Percentiles rank a stretch among this genome's conserved stretches.
Conservation (phyloP, 2,329 filamentous ascomycete genomes). For the Aspergillus cejpii region DNA sequence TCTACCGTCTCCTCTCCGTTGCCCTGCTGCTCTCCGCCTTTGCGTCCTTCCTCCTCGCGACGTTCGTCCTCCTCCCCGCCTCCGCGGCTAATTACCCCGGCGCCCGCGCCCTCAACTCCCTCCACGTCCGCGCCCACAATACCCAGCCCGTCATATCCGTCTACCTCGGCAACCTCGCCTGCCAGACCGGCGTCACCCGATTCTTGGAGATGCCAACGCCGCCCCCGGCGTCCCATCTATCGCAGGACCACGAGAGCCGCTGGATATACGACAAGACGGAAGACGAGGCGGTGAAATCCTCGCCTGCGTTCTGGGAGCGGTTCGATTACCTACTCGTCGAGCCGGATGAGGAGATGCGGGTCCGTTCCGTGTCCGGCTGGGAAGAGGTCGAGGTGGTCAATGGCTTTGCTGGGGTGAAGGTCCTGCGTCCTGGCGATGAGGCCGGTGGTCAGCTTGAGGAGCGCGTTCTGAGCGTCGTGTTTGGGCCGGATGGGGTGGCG, state of each 20-base stretch:
- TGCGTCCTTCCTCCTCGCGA: conserved; percentile 54
- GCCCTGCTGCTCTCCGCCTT: conserved; percentile 55
- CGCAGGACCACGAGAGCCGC: conserved; percentile 9
- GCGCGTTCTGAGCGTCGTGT: conserved; percentile 27
- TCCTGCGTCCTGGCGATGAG: conserved; percentile 42
- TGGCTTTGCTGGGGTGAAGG: conserved; percentile 46
- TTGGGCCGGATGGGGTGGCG: conserved; percentile 29
- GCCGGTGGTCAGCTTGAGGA: conserved; percentile 27
- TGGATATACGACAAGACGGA: conserved; percentile 55
- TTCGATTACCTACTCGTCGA: conserved; percentile 57
- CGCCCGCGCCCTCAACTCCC: conserved; percentile 61
- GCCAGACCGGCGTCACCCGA: conserved; percentile 57
- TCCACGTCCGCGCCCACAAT: conserved; percentile 31
- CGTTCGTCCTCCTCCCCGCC: conserved; percentile 65
- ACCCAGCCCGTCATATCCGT: conserved; percentile 35
- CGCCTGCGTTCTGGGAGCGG: conserved; percentile 50
- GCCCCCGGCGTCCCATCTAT: conserved; percentile 8
- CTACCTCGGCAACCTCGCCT: conserved; percentile 56
- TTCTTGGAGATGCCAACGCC: conserved; percentile 47
- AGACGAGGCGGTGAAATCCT: conserved; percentile 42
- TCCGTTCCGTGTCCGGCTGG: conserved; percentile 42
- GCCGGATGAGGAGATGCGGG: conserved; percentile 22
- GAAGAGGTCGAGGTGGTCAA: conserved; percentile 45
- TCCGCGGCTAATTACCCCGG: conserved; percentile 93
- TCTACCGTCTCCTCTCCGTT: conserved; percentile 52